phyloP scores from a whole-genome alignment of 306 rosid species.

The Spatholobus suberectus region DNA sequence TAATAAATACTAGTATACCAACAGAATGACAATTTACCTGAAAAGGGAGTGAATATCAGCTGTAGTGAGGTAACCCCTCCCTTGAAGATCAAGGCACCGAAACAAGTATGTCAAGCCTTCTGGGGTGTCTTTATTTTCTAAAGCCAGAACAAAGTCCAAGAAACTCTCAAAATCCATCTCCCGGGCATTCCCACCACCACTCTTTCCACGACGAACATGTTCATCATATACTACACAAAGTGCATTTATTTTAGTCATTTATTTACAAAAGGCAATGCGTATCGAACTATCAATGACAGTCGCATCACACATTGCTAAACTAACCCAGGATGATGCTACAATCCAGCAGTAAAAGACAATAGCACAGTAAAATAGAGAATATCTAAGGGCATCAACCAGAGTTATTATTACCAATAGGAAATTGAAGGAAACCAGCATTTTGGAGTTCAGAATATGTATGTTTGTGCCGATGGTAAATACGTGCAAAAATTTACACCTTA shows the following conservation, averaged over 20 bases:
- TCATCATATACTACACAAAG: conserved; percentile 83
- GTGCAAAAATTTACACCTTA: conserved; percentile 13
- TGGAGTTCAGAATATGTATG: not conserved
- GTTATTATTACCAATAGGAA: conserved; percentile 12
- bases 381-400: conserved; percentile 14
- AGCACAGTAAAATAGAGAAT: not conserved
- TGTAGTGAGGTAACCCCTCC: conserved; percentile 90
- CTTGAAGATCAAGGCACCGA: conserved; percentile 97
- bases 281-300: conserved; percentile 1
- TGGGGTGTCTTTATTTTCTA: conserved; percentile 96
- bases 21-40: conserved; percentile 62
- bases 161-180: conserved; percentile 95
- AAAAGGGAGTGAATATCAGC: conserved; percentile 97
- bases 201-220: conserved; percentile 84
- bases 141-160: conserved; percentile 93
- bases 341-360: not conserved
- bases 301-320: not conserved
- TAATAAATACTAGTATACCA: not conserved
- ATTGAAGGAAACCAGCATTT: conserved; percentile 2
- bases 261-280: not conserved
- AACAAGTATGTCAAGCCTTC: conserved; percentile 97
- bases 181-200: conserved; percentile 77
- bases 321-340: conserved; percentile 6
- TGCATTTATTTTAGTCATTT: conserved; percentile 23
- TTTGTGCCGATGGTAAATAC: conserved; percentile 1